These are phyloP conservation scores for Ascochyta rabiei DNA, from an alignment of 2,329 filamentous ascomycete species.

Conservation along the genomic window DNA sequence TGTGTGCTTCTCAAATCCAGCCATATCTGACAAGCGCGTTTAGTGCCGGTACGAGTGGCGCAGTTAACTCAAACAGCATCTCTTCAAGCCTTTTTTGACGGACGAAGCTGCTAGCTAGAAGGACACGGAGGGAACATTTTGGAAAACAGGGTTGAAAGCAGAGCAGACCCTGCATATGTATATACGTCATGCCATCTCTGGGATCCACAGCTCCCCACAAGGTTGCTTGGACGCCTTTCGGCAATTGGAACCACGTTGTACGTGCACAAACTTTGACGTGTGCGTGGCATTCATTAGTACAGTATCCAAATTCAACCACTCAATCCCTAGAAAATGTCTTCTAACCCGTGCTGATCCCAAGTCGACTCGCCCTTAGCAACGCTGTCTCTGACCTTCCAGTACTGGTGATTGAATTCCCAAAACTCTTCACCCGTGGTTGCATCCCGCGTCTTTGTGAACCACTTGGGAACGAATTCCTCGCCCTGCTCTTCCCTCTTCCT, in stretches of 20 bases:
- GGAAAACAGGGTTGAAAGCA: too few relatives aligned
- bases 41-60: too few relatives aligned
- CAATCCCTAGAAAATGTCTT: constrained; percentile 70
- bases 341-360: constrained; percentile 69
- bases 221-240: background rate
- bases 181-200: background rate
- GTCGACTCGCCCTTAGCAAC: constrained; percentile 65
- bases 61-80: background rate
- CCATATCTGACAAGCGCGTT: too few relatives aligned
- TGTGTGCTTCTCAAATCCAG: background rate
- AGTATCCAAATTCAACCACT: too few relatives aligned
- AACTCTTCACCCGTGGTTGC: constrained; percentile 84
- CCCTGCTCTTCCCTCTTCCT: constrained; percentile 75
- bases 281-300: too few relatives aligned
- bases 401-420: constrained; percentile 88
- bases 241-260: background rate
- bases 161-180: background rate
- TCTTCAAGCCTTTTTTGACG: background rate
- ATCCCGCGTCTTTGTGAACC: constrained; percentile 78
- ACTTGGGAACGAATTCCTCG: constrained; percentile 81
- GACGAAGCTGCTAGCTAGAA: too few relatives aligned
- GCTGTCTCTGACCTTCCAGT: constrained; percentile 78
- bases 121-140: too few relatives aligned
- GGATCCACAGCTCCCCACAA: background rate
- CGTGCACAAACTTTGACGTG: too few relatives aligned